Conservation (phyloP, 208 protist species). For the Willaertia magna region DNA sequence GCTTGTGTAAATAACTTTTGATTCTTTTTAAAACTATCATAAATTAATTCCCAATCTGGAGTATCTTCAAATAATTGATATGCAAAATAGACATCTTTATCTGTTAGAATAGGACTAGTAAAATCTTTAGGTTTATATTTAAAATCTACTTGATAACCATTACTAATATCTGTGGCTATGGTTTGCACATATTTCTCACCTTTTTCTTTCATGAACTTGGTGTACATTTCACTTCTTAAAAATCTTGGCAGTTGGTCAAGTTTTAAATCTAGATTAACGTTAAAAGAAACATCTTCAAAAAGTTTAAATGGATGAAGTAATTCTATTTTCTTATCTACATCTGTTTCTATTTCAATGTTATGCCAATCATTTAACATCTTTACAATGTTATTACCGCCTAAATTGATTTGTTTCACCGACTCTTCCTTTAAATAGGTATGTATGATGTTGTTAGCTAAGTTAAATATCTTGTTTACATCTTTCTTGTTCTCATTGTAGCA, state of each 20-base stretch:
- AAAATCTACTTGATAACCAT: not conserved
- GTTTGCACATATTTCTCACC: not conserved
- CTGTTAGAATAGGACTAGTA: not conserved
- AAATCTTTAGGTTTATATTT: not conserved
- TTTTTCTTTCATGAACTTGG: not conserved
- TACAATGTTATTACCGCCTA: too few species aligned
- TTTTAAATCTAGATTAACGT: not conserved
- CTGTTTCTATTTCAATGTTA: too few species aligned
- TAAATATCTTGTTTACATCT: too few species aligned
- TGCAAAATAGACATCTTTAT: not conserved
- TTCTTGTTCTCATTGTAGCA: too few species aligned
- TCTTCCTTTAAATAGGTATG: too few species aligned
- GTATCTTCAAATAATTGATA: not conserved
- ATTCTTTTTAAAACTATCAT: not conserved
- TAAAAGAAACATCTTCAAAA: not conserved
- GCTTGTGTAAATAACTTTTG: not conserved
- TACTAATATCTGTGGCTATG: not conserved
- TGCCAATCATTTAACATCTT: too few species aligned
- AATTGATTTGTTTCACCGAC: too few species aligned
- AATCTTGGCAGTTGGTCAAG: not conserved
- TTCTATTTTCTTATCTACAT: too few species aligned
- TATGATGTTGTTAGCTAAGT: too few species aligned
- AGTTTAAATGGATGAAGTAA: too few species aligned
- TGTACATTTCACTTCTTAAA: not conserved
- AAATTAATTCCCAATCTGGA: not conserved